phyloP scores from a whole-genome alignment of 495 filamentous ascomycete genomes.

The Penicillium coprophilum region DNA sequence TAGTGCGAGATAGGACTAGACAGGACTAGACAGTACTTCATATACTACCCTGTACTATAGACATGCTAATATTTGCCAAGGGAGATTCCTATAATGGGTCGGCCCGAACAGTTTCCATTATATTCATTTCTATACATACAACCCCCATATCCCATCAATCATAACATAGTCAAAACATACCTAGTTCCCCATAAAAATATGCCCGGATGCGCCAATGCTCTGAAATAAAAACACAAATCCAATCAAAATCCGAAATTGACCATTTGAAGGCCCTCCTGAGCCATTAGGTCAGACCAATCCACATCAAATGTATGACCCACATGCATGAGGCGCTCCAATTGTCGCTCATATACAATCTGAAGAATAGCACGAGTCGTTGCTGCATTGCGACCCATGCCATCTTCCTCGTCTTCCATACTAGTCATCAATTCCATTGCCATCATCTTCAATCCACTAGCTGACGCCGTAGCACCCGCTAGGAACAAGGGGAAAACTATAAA shows the following conservation, averaged over 20 bases:
- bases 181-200: constrained; percentile 3
- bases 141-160: constrained; percentile 18
- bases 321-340: constrained; percentile 38
- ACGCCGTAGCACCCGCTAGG: constrained; percentile 51
- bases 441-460: constrained; percentile 44
- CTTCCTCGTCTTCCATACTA: constrained; percentile 49
- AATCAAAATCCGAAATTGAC: constrained; percentile 45
- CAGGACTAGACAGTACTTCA: no score
- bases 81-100: neutral
- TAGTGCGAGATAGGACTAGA: no score
- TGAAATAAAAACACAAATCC: constrained; percentile 1
- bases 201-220: constrained; percentile 13
- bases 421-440: constrained; percentile 52
- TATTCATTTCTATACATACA: constrained; percentile 25
- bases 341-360: constrained; percentile 50
- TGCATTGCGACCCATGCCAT: constrained; percentile 49
- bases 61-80: no score
- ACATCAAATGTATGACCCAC: constrained; percentile 41
- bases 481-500: constrained; percentile 59
- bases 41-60: no score
- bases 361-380: constrained; percentile 49
- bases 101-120: constrained; percentile 9
- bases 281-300: constrained; percentile 49
- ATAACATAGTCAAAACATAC: constrained; percentile 9
- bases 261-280: constrained; percentile 40